A percentile compares a stretch with the other conserved stretches of the same genome.
Conservation (phyloP, 768 basidiomycete genomes). For the Calocybe indica region DNA sequence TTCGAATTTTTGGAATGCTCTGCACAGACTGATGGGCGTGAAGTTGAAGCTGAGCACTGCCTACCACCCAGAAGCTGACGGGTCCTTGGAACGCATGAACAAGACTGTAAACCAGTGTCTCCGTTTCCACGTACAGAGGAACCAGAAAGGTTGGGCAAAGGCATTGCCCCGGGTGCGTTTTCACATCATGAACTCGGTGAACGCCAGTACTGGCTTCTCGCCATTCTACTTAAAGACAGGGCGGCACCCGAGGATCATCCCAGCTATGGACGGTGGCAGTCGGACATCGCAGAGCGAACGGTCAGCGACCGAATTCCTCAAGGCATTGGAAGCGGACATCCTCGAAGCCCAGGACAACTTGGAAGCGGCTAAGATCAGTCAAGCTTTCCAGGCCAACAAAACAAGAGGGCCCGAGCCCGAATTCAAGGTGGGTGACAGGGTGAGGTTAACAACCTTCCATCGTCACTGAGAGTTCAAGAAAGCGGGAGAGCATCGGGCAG, state of each 20-base stretch:
- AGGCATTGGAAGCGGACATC: not conserved
- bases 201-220: conserved; percentile 26
- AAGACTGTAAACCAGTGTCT: conserved; percentile 24
- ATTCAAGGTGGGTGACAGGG: conserved; percentile 10
- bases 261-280: too few relatives aligned
- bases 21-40: conserved; percentile 11
- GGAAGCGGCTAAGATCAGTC: not conserved
- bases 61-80: conserved; percentile 13
- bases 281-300: not conserved
- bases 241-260: conserved; percentile 13
- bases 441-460: conserved; percentile 23
- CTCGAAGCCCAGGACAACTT: not conserved
- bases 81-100: conserved; percentile 25
- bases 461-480: conserved; percentile 15
- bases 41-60: conserved; percentile 22
- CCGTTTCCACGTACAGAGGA: conserved; percentile 11
- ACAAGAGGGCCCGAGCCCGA: not conserved
- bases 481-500: conserved; percentile 12
- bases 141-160: conserved; percentile 23
- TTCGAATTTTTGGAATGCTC: conserved; percentile 4
- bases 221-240: conserved; percentile 27
- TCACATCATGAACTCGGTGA: conserved; percentile 26
- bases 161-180: conserved; percentile 28
- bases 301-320: not conserved
- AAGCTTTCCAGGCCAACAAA: not conserved